Evolutionary conservation across 306 rosid genomes (phyloP).

Genomic region (Lathyrus aphaca): DNA sequence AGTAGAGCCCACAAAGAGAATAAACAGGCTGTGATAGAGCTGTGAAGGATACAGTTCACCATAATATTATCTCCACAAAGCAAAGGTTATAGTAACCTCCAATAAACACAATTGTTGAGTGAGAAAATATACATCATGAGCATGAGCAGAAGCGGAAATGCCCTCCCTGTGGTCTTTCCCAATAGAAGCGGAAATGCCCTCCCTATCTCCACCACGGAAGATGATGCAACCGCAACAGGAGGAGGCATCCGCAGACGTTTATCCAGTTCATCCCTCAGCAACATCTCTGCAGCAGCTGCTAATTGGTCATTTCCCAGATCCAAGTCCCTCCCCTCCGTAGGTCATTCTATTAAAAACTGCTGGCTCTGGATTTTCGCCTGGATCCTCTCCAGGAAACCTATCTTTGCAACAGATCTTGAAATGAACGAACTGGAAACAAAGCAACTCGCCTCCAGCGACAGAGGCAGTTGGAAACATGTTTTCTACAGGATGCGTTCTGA

Average conservation of each 20-base stretch:
- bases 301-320: conserved; percentile 70
- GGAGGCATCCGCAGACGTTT: conserved; percentile 65
- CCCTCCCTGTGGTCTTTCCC: conserved; percentile 62
- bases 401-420: conserved; percentile 81
- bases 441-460: conserved; percentile 59
- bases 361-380: conserved; percentile 85
- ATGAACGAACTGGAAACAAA: conserved; percentile 79
- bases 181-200: conserved; percentile 40
- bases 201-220: conserved; percentile 60
- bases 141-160: conserved; percentile 34
- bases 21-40: conserved; percentile 73
- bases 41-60: conserved; percentile 42
- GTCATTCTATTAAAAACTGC: conserved; percentile 70
- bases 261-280: conserved; percentile 65
- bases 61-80: not conserved
- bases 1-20: conserved; percentile 40
- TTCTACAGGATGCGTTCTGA: conserved; percentile 69
- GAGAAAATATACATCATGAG: too few species aligned
- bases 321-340: conserved; percentile 62
- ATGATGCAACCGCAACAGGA: conserved; percentile 1
- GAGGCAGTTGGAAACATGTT: conserved; percentile 75
- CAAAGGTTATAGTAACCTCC: not conserved
- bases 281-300: conserved; percentile 25
- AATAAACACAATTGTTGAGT: too few species aligned
- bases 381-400: conserved; percentile 72